A percentile compares a stretch with the other conserved stretches of the same genome.
phyloP scores from a whole-genome alignment of 2,329 filamentous ascomycete species.

The Trichoderma lentiforme region DNA sequence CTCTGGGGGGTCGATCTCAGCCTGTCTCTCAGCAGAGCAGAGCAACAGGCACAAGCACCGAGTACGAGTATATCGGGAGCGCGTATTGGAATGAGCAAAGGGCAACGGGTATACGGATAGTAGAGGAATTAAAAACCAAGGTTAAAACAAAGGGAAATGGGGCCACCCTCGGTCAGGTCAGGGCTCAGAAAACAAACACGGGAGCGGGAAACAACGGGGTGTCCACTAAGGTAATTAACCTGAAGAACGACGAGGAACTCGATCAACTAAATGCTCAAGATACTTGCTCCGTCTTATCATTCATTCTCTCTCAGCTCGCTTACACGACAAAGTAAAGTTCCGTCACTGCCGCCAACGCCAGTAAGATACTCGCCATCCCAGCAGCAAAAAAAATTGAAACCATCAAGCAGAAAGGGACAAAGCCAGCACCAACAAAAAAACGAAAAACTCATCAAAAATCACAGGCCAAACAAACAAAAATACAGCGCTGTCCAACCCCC shows the following conservation, averaged over 20 bases:
- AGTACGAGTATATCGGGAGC: not conserved
- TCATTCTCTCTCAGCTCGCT: not conserved
- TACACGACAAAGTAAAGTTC: not conserved
- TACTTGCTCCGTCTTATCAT: not conserved
- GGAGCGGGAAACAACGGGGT: slow-evolving; percentile 1
- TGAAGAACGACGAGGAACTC: not conserved
- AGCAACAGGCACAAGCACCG: not conserved
- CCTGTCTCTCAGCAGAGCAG: not conserved
- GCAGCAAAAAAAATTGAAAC: not conserved
- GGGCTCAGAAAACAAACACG: not conserved
- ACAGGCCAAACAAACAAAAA: not conserved
- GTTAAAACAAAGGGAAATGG: not conserved
- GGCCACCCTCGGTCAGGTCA: slow-evolving; percentile 5
- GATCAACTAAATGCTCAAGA: not conserved
- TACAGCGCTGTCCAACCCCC: slow-evolving; percentile 2
- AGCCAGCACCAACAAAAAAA: not conserved
- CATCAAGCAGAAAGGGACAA: not conserved
- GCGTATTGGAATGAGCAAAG: not conserved
- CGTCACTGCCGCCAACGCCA: not conserved
- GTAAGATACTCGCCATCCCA: not conserved
- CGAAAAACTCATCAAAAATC: not conserved
- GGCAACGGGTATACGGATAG: not conserved
- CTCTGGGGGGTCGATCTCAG: not conserved
- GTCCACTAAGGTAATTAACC: not conserved
- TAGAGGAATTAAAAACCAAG: not conserved